Conservation (phyloP, 495 filamentous ascomycete species). For the Rhypophila decipiens region DNA sequence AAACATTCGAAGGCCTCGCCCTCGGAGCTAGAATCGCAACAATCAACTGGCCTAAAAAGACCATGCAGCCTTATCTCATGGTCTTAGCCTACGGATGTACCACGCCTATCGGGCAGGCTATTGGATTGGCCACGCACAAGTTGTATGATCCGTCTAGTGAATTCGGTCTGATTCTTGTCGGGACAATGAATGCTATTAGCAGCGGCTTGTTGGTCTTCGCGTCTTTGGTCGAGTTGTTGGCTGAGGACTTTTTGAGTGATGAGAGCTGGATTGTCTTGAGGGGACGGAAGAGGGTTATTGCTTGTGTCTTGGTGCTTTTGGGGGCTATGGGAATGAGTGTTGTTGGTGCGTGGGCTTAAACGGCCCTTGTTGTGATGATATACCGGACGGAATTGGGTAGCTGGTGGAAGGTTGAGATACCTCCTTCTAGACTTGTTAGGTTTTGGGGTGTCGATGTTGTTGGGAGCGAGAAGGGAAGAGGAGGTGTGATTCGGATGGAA, state of each 20-base stretch:
- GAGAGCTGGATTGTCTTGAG: slow-evolving; percentile 70
- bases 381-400: too few relatives aligned
- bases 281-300: slow-evolving; percentile 63
- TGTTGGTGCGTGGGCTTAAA: slow-evolving; percentile 79
- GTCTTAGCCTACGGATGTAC: slow-evolving; percentile 75
- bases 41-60: slow-evolving; percentile 47
- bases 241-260: slow-evolving; percentile 89
- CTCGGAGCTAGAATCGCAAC: slow-evolving; percentile 67
- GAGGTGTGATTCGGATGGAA: too few relatives aligned
- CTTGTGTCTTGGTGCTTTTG: slow-evolving; percentile 67
- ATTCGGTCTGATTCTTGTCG: slow-evolving; percentile 79
- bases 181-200: slow-evolving; percentile 84
- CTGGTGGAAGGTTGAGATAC: too few relatives aligned
- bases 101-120: slow-evolving; percentile 83
- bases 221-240: slow-evolving; percentile 79
- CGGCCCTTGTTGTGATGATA: too few relatives aligned
- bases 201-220: slow-evolving; percentile 82
- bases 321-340: slow-evolving; percentile 80
- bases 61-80: slow-evolving; percentile 79
- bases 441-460: too few relatives aligned
- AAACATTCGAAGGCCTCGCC: slow-evolving; percentile 68
- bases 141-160: slow-evolving; percentile 76
- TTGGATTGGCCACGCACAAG: slow-evolving; percentile 76
- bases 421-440: too few relatives aligned
- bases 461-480: too few relatives aligned